A percentile compares a stretch with the other conserved stretches of the same genome.
phyloP scores from a whole-genome alignment of 1,139 yeast genomes.

The Yamadazyma diddensiae region DNA sequence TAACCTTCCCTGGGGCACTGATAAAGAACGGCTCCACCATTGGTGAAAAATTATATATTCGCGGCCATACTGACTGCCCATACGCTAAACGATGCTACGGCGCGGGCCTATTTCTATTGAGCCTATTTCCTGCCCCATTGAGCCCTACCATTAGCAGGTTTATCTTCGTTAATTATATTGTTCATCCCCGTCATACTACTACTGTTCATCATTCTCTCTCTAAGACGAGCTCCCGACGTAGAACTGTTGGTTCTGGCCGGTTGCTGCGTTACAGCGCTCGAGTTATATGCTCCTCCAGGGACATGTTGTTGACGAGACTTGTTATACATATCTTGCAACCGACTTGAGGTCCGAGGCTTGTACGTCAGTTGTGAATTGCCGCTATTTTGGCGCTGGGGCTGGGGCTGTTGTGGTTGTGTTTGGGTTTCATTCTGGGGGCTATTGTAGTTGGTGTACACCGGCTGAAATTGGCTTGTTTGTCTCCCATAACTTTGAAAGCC shows the following conservation, averaged over 20 bases:
- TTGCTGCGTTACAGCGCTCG: slow-evolving; percentile 19
- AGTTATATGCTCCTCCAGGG: slow-evolving; percentile 31
- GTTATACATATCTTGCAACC: slow-evolving; percentile 43
- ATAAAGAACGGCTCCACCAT: slow-evolving; percentile 53
- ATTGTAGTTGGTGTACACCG: slow-evolving; percentile 6
- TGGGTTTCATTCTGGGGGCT: slow-evolving; percentile 13
- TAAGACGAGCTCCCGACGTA: slow-evolving; percentile 31
- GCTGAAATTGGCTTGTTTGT: slow-evolving; percentile 3
- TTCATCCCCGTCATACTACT: slow-evolving; percentile 17
- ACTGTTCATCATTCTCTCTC: slow-evolving; percentile 36
- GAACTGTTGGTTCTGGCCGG: slow-evolving; percentile 28
- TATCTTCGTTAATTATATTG: slow-evolving; percentile 8
- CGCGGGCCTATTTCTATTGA: too few relatives aligned
- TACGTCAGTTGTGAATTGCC: slow-evolving; percentile 13
- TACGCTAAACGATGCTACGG: not conserved
- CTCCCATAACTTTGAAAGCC: slow-evolving; percentile 1
- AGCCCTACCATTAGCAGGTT: slow-evolving; percentile 16
- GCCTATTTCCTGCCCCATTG: slow-evolving; percentile 25
- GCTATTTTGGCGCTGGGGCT: slow-evolving; percentile 5
- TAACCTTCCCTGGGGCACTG: slow-evolving; percentile 96
- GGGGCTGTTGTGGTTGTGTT: slow-evolving; percentile 8
- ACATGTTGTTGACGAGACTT: slow-evolving; percentile 42
- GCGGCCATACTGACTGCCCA: slow-evolving; percentile 2
- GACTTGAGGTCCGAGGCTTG: slow-evolving; percentile 35
- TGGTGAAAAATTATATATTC: slow-evolving; percentile 1